phyloP scores from a whole-genome alignment of 2,329 filamentous ascomycete genomes.

The Purpureocillium takamizusanense region DNA sequence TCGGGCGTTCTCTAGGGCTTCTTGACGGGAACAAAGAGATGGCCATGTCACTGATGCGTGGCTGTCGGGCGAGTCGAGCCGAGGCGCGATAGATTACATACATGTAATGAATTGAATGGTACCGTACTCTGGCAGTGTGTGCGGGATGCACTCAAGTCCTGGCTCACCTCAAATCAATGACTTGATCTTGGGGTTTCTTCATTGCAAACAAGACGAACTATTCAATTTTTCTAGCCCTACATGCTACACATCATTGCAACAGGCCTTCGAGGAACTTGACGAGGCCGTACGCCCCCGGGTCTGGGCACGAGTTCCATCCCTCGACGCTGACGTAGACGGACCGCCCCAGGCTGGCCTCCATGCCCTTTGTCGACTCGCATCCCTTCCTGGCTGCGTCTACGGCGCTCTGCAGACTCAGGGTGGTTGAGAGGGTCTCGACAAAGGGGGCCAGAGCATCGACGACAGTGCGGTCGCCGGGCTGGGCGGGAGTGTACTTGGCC shows the following conservation, averaged over 20 bases:
- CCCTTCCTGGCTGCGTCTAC: conserved; percentile 49
- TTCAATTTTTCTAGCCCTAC: too few relatives aligned
- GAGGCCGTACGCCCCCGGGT: conserved; percentile 55
- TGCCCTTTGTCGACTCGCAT: conserved; percentile 59
- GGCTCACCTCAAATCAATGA: too few relatives aligned
- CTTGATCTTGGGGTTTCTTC: too few relatives aligned
- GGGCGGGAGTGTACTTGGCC: conserved; percentile 55
- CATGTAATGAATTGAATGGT: not conserved
- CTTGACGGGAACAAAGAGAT: not conserved
- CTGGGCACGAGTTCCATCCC: conserved; percentile 61
- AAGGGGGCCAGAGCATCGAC: conserved; percentile 61
- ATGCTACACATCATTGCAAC: too few relatives aligned
- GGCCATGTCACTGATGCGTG: too few relatives aligned
- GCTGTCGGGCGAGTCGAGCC: too few relatives aligned
- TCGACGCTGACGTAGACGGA: conserved; percentile 63
- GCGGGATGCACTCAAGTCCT: too few relatives aligned
- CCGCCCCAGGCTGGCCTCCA: conserved; percentile 66
- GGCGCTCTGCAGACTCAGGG: conserved; percentile 29
- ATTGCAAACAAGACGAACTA: too few relatives aligned
- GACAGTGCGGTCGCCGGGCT: conserved; percentile 60
- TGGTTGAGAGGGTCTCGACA: conserved; percentile 40
- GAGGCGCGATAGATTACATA: not conserved
- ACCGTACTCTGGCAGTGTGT: conserved; percentile 22
- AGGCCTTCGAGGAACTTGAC: conserved; percentile 54
- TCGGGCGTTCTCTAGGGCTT: conserved; percentile 1